These are phyloP conservation scores for Colletotrichum echinochloae DNA, from an alignment of 2,329 filamentous ascomycete species.

Conservation along the genomic window DNA sequence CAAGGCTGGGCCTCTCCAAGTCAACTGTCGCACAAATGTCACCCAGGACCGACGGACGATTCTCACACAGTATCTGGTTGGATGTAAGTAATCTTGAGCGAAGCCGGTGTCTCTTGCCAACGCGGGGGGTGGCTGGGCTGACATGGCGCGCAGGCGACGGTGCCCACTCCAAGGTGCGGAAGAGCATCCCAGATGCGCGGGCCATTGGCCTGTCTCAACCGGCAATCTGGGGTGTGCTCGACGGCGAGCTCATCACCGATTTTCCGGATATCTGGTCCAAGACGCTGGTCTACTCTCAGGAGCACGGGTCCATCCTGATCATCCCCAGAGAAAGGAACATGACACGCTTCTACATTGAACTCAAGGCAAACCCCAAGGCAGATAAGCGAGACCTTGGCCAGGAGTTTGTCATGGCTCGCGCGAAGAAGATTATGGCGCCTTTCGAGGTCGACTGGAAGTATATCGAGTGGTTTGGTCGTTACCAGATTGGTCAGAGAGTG, in stretches of 20 bases:
- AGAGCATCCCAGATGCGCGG: constrained; percentile 68
- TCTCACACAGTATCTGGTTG: constrained; percentile 73
- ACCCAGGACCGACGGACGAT: constrained; percentile 64
- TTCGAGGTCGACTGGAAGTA: constrained; percentile 69
- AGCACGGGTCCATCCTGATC: constrained; percentile 77
- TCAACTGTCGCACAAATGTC: constrained; percentile 65
- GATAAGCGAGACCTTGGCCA: constrained; percentile 62
- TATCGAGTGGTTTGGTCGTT: constrained; percentile 78
- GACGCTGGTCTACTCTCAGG: constrained; percentile 75
- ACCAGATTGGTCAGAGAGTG: constrained; percentile 77
- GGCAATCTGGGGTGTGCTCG: constrained; percentile 76
- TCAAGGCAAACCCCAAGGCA: constrained; percentile 59
- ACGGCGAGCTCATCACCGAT: constrained; percentile 77
- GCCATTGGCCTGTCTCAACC: constrained; percentile 67
- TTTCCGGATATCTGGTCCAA: constrained; percentile 84
- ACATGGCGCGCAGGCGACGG: constrained; percentile 66
- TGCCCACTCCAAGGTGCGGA: constrained; percentile 77
- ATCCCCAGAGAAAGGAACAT: constrained; percentile 80
- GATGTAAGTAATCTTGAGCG: constrained; percentile 60
- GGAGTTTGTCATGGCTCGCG: constrained; percentile 78
- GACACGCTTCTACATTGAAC: constrained; percentile 73
- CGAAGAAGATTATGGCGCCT: constrained; percentile 70
- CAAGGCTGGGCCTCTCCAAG: constrained; percentile 58
- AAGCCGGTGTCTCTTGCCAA: background rate
- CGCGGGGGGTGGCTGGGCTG: constrained; percentile 20